Base-by-base conservation (phyloP, 2,329 filamentous ascomycete genomes). In the Thyridium curvatum region DNA sequence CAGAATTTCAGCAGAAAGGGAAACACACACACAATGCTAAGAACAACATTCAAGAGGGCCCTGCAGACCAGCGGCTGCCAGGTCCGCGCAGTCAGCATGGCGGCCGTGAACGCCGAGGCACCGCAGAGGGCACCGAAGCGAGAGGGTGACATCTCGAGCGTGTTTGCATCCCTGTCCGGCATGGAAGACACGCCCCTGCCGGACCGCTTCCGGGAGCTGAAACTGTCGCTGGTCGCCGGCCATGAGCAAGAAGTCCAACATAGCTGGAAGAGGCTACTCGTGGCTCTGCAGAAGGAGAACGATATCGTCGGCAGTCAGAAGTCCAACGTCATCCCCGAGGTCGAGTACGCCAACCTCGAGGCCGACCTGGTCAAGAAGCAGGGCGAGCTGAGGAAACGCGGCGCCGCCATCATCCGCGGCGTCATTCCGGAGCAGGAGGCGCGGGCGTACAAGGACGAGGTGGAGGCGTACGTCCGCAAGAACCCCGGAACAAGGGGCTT, bases 401-500 rank as follows among this genome's bases (percentile, higher is more conserved):
- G 82, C 8, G 74, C 70, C 1, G 74, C 75, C 1, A 77, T 89
- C 2, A 67, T 89, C 16, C 69, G 75, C 32, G 77, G 77, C 12
- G 84, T 87, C 4, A 59, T 89, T 12, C 72, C 79, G 0, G 72
- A 78, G 47, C 58, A 64, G 2, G 74, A 83, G 53, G 84, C 83
- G 0, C 61, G 82, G 35, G 66, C 62, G 2, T 84, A 79, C 50
- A 89, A 89, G 59, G 65, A 66, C 8, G 71, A 81, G 42, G 62
- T 83, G 6, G 73, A 79, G 45, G 72, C 76, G 8, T 89, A 89
- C 48, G 73, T 86, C 7, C 61, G 60, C 12, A 69, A 69, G 38
- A 89, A 89, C 51, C 73, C 77, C 0, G 64, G 62, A 4, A 81
- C 77, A 4, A 71, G 65, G 64, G 83, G 78, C 3, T 89, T 86